Percentiles rank a stretch among this genome's conserved stretches.
These are phyloP conservation scores for Lagerstroemia speciosa DNA, from an alignment of 345 rosid genomes.

Conservation along the genomic window DNA sequence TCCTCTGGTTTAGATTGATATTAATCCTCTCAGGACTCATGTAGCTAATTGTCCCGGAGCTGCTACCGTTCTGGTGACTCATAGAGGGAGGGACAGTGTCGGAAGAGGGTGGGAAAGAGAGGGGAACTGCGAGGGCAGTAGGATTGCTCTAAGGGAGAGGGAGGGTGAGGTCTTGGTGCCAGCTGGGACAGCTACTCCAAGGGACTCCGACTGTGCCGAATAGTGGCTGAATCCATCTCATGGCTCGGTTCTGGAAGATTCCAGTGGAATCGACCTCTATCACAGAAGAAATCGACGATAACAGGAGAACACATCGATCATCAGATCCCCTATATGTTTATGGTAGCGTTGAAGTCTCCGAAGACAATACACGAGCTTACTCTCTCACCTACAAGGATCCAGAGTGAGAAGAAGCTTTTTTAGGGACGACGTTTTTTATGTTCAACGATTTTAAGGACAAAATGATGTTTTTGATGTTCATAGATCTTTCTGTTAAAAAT, in stretches of 20 bases:
- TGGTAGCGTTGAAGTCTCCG: background rate
- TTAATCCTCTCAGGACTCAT: conserved; percentile 97
- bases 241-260: conserved; percentile 14
- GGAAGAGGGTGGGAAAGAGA: conserved; percentile 29
- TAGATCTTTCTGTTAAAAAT: too few species aligned
- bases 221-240: conserved; percentile 50
- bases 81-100: conserved; percentile 24
- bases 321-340: background rate
- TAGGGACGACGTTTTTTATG: too few species aligned
- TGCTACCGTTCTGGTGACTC: conserved; percentile 6
- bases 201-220: conserved; percentile 16
- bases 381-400: background rate
- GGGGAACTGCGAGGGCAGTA: conserved; percentile 54
- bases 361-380: background rate
- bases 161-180: conserved; percentile 58
- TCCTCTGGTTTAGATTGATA: conserved; percentile 73
- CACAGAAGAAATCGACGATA: background rate
- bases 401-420: too few species aligned
- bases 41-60: conserved; percentile 72
- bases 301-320: background rate
- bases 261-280: background rate
- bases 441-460: too few species aligned
- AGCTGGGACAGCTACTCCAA: conserved; percentile 28
- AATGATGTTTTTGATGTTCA: too few species aligned
- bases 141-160: conserved; percentile 63